Base-by-base conservation (phyloP, 495 filamentous ascomycete genomes). In the Penicillium paxilli region DNA sequence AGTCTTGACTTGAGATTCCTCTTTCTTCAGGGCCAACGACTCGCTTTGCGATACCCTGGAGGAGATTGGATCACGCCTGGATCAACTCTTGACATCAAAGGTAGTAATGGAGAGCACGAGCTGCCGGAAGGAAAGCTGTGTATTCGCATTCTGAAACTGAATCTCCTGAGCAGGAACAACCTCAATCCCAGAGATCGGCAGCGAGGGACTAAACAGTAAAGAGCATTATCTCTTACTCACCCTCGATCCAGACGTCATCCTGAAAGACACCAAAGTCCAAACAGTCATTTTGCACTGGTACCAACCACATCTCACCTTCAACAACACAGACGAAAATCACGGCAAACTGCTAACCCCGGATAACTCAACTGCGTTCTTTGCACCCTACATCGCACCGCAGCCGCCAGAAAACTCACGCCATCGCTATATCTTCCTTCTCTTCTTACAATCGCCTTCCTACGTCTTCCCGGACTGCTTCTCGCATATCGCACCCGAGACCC, bases 261-360 rank as follows among this genome's bases (percentile, higher is more conserved):
- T 63, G 5, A 58, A 62, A 14, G 57, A 51, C 4, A 69, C 51
- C 5, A 44, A 47, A 4, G 57, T 37, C 16, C 46, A 60, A 6
- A 68, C 65, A 3, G 54, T 69, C 1, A 56, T 75, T 7, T 53
- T 76, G 0, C 73, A 75, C 53, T 78, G 75, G 73, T 69, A 72
- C 35, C 69, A 70, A n/a, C 44, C 66, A 3, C 44, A 65, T 37
- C 44, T 76, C 22, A 40, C 53, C 0, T 41, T 63, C 3, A 11
- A 55, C 25, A 59, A 40, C 54, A 44, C 30, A 17, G 20, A 9
- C 7, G 26, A 14, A 21, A 46, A 50, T 25, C 19, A 38, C 3
- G 40, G n/a, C n/a, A 42, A 4, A 4, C 21, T 20, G 0, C 12
- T 41, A 10, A 12, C 21, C 16, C 45, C 58, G 12, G 33, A 37